Base-by-base conservation (phyloP, 2,329 filamentous ascomycete genomes). In the Sordariomycetes sp. region DNA sequence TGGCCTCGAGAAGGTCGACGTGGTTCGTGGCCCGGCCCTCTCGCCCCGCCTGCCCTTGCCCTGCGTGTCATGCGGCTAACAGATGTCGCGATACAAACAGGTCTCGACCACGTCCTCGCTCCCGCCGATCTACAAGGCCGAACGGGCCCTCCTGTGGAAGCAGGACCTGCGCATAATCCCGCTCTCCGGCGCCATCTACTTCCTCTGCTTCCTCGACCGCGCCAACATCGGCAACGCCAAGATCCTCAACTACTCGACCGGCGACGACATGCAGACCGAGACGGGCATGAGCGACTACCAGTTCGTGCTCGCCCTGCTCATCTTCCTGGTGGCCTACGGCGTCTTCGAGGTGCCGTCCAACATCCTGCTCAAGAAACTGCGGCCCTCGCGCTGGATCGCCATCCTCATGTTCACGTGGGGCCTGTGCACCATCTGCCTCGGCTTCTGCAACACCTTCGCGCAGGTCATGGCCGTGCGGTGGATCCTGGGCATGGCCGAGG, bases 221-320 rank as follows among this genome's bases (percentile, higher is more conserved):
- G 79, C 82, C 58, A 89, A 88, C 68, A 88, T 89, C 59, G 84
- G 83, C 65, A 87, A 87, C 66, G 83, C 85, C 50, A 84, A 82
- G 68, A 81, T 87, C 28, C 74, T 88, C 61, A 88, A 89, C 66
- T 72, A 77, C 22, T 74, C 80, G 12, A 79, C 79, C 0, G 68
- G 76, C 52, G 73, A 88, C 67, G 83, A 87, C 70, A 77, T 89
- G 62, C 77, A 87, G 40, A 74, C 76, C 20, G 78, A 82, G 65
- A 85, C 84, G 1, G 63, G 76, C 61, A 86, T 88, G 79, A 81
- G 79, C 1, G 75, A 79, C 56, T 74, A 78, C 65, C 75, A 87
- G 65, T 89, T 83, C 70, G 80, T 80, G 64, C 70, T 78, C 51
- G 75, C 75, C 7, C 79, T 88, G 53, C 76, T 79, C 65, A 78